Percentiles rank a stretch among this genome's conserved stretches.
phyloP scores from a whole-genome alignment of 2,329 filamentous ascomycete genomes.

The Fusarium paranaense region DNA sequence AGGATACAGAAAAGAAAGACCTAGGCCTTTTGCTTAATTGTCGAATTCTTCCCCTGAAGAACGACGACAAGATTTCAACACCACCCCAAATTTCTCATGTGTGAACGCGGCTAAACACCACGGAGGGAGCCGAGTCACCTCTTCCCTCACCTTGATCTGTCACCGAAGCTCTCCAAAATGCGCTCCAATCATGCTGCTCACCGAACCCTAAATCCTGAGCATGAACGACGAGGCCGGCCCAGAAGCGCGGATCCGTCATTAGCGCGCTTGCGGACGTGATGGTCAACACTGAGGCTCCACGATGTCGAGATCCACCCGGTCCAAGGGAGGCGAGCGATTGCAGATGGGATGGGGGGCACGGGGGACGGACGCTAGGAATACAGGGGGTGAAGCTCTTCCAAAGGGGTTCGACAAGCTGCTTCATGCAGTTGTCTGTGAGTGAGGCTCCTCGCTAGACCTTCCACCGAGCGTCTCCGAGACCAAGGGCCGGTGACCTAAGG shows the following conservation, averaged over 20 bases:
- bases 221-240: constrained; percentile 14
- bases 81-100: neutral
- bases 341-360: constrained; percentile 4
- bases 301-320: constrained; percentile 42
- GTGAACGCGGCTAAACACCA: constrained; percentile 9
- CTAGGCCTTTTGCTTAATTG: neutral
- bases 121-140: constrained; percentile 4
- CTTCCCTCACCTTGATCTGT: constrained; percentile 9
- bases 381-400: constrained; percentile 1
- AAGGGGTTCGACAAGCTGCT: constrained; percentile 9
- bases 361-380: constrained; percentile 25
- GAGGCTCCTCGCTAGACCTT: neutral
- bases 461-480: constrained; percentile 1
- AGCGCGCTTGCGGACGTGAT: constrained; percentile 33
- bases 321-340: constrained; percentile 36
- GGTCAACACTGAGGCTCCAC: constrained; percentile 32
- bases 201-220: constrained; percentile 9
- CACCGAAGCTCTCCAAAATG: constrained; percentile 20
- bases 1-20: neutral
- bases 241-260: constrained; percentile 42
- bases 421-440: neutral
- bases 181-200: constrained; percentile 33
- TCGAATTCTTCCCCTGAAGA: neutral
- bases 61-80: neutral
- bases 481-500: constrained; percentile 12